Base-by-base conservation (phyloP, 148 eudicot species). In the Tetragonia tetragonoides region DNA sequence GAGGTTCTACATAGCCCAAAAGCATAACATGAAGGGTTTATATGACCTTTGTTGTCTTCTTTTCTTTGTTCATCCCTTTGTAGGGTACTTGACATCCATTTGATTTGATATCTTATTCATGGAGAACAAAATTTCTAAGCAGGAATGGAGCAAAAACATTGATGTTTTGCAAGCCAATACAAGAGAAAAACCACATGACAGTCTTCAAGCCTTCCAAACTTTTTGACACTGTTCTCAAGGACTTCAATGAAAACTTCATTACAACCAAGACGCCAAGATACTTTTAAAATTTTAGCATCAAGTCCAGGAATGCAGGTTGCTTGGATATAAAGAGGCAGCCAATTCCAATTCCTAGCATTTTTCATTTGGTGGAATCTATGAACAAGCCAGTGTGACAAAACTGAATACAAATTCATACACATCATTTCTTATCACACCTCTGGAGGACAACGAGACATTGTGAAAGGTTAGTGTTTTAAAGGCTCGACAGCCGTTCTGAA, bases 401-500 rank as follows among this genome's bases (percentile, higher is more conserved):
- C 10, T 56, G 54, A 57, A 74, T 63, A 66, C 63, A 49, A 75
- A 49, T 3, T 1, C 68, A 76, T 40, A 76, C 38, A 53, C 28
- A 53, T 66, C 38, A 76, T 38, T 68, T 23, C 68, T 65, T 16
- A 49, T 2, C 54, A n/a, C 53, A 67, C 53, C n/a, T 10, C 37
- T 40, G 39, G 73, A 11, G 66, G 15, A 62, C 17, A 34, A 53
- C 21, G 63, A 21, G 51, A 66, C 68, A 68, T 28, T 17, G 28
- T 4, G 72, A 41, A 75, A 75, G 66, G 44, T 88, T 77, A 83
- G 16, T 79, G 75, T 38, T 79, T 78, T 51, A 87, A 72, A 59
- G 92, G 92, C 84, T 87, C 86, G n/a, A 89, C 89, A 23, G 88
- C 87, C 64, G 92, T 89, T 83, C 83, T 87, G 81, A 89, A 89